A percentile compares a stretch with the other conserved stretches of the same genome.
Conservation (phyloP, 2,329 filamentous ascomycete genomes). For the Peltaster fructicola region DNA sequence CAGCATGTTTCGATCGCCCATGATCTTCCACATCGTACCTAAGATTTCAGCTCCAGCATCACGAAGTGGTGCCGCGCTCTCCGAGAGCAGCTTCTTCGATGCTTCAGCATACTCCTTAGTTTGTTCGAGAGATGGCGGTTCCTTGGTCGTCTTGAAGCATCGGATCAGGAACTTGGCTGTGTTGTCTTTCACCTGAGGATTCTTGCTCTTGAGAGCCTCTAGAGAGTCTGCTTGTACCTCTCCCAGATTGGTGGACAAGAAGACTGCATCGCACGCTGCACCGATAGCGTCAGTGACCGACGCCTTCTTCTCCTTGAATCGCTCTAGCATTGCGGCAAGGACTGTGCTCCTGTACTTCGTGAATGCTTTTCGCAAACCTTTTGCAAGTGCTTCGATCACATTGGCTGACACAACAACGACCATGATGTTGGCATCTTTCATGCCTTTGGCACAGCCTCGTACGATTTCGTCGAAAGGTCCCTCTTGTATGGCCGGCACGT, state of each 20-base stretch:
- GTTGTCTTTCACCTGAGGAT: constrained; percentile 92
- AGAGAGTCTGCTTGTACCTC: constrained; percentile 87
- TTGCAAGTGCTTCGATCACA: constrained; percentile 77
- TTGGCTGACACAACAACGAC: constrained; percentile 88
- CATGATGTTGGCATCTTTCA: constrained; percentile 97
- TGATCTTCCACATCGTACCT: constrained; percentile 95
- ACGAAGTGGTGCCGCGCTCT: constrained; percentile 70
- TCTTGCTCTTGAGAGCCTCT: constrained; percentile 78
- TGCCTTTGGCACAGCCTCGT: constrained; percentile 73
- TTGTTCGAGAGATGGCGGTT: constrained; percentile 71
- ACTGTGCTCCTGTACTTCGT: constrained; percentile 63
- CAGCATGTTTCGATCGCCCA: constrained; percentile 90
- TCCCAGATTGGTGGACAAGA: constrained; percentile 48
- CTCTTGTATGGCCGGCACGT: constrained; percentile 83
- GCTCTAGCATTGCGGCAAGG: constrained; percentile 81
- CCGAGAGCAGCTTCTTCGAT: constrained; percentile 74
- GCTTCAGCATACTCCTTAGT: constrained; percentile 73
- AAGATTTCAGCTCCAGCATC: constrained; percentile 82
- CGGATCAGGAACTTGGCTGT: constrained; percentile 87
- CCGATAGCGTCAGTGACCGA: constrained; percentile 75
- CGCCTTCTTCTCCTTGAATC: constrained; percentile 93
- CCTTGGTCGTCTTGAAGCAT: constrained; percentile 63
- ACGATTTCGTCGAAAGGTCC: constrained; percentile 73
- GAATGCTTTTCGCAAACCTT: constrained; percentile 63
- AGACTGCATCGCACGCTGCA: constrained; percentile 60